Conservation (phyloP, 2,329 filamentous ascomycete genomes). For the Boeremia exigua region DNA sequence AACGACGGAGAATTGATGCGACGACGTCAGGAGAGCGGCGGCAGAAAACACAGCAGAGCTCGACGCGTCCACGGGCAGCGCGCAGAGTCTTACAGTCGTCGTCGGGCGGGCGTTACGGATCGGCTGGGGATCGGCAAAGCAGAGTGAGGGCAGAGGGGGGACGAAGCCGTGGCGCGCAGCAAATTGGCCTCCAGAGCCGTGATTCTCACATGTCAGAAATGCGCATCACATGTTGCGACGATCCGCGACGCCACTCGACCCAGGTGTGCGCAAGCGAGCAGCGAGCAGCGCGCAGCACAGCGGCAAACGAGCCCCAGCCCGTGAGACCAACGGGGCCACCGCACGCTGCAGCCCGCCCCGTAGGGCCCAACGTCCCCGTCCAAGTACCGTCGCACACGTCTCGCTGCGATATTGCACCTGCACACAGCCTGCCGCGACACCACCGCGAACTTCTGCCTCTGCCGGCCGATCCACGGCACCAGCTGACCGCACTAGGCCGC, state of each 20-base stretch:
- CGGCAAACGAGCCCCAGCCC: background rate
- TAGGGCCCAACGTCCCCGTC: background rate
- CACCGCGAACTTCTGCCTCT: slow-evolving; percentile 1
- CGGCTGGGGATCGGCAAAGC: slow-evolving; percentile 3
- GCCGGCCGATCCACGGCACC: slow-evolving; percentile 3
- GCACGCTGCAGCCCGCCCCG: background rate
- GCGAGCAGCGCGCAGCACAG: background rate
- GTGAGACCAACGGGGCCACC: background rate
- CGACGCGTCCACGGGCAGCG: slow-evolving; percentile 7
- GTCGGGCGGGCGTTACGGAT: background rate
- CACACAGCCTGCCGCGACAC: background rate
- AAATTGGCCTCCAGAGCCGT: slow-evolving; percentile 27
- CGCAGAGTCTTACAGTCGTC: background rate
- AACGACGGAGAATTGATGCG: slow-evolving; percentile 19
- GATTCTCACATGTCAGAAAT: slow-evolving; percentile 32
- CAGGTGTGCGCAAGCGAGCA: background rate
- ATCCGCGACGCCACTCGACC: slow-evolving; percentile 23
- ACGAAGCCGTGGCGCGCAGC: slow-evolving; percentile 17
- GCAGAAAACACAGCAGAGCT: slow-evolving; percentile 8
- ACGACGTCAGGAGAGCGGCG: slow-evolving; percentile 21
- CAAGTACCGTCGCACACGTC: slow-evolving; percentile 5
- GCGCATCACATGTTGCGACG: slow-evolving; percentile 26
- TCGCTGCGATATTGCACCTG: background rate
- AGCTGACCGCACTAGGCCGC: background rate
- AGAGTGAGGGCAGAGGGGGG: slow-evolving; percentile 13